A percentile compares a stretch with the other conserved stretches of the same genome.
These are phyloP conservation scores for Cylindrodendrum hubeiense DNA, from an alignment of 2,329 filamentous ascomycete genomes.

Conservation along the genomic window DNA sequence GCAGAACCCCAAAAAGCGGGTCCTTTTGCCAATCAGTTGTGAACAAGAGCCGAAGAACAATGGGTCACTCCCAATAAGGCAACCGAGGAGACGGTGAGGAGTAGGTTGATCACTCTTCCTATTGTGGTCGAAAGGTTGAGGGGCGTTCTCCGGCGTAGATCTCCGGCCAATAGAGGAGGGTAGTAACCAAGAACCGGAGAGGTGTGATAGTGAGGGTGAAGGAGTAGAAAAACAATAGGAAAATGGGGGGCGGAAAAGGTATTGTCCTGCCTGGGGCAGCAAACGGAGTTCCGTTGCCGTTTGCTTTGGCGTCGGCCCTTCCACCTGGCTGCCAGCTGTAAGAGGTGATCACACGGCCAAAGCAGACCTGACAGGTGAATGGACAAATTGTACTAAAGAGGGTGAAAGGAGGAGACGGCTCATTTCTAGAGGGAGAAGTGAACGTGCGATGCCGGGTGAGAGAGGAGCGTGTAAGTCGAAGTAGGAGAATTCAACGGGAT, in stretches of 20 bases:
- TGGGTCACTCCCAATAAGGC: background rate
- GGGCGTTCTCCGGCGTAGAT: background rate
- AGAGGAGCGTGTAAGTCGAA: background rate
- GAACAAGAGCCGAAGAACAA: background rate
- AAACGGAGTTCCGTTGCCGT: background rate
- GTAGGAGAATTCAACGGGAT: background rate
- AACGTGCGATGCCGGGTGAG: background rate
- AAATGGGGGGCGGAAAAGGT: background rate
- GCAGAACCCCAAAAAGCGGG: background rate
- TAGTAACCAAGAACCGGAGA: too few relatives aligned
- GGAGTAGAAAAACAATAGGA: constrained; percentile 4
- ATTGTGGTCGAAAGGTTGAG: background rate
- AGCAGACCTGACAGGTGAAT: background rate
- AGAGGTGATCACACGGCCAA: background rate
- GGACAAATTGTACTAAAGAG: background rate
- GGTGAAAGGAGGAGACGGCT: background rate
- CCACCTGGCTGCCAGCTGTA: constrained; percentile 20
- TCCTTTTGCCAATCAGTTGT: background rate
- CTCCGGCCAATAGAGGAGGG: background rate
- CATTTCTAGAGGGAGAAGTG: background rate
- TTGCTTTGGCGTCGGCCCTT: background rate
- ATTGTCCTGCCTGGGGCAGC: constrained; percentile 13
- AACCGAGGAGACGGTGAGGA: background rate
- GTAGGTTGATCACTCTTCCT: background rate
- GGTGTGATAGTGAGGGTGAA: background rate